Evolutionary conservation across 2,329 filamentous ascomycete genomes (phyloP), one percentile per base, ranked within the genome.

Genomic region (Dothistroma pini): DNA sequence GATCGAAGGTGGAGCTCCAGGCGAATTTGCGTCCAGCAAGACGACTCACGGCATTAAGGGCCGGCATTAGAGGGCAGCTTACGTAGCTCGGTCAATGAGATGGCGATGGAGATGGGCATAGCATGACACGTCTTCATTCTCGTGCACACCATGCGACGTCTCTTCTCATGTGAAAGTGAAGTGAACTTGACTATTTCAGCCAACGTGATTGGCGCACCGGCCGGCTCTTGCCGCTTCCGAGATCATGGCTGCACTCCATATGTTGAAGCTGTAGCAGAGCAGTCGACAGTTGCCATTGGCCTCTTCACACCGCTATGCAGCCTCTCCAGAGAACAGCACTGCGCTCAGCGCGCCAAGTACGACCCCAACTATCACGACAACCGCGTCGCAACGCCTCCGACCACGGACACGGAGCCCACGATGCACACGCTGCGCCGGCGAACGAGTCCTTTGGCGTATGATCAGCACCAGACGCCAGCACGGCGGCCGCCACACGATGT

Each of bases 381-480:
- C 66, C 72, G 25, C 77, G 77, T 65, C 77, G 79, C 60, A 75
- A 72, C 60, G 77, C 72, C 22, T 75, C 71, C 60, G 77, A 71
- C 54, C 69, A 74, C 56, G 71, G 69, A 55, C 70, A 70, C 53
- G 73, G 59, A 50, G 65, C 65, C 38, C 67, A 70, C 56, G 73
- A 76, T 56, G 71, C 73, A 61, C 74, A 71, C 59, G 68, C 67
- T 62, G 63, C 63, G 22, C 76, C 79, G 56, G 75, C 71, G 58
- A 76, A 77, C 61, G 82, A 84, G 72, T 75, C 77, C 62, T 75
- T 83, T 62, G 81, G 82, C 57, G 82, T 84, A 77, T 71, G 80
- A 79, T 63, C 44, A 58, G 52, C 54, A 25, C 9, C 44, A 38
- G 57, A 21, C 32, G 52, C 29, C 32, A 22, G 41, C 9, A 51